Evolutionary conservation across 2,329 filamentous ascomycete genomes (phyloP), one percentile per base, ranked within the genome.

Genomic region (Fusarium sp.): DNA sequence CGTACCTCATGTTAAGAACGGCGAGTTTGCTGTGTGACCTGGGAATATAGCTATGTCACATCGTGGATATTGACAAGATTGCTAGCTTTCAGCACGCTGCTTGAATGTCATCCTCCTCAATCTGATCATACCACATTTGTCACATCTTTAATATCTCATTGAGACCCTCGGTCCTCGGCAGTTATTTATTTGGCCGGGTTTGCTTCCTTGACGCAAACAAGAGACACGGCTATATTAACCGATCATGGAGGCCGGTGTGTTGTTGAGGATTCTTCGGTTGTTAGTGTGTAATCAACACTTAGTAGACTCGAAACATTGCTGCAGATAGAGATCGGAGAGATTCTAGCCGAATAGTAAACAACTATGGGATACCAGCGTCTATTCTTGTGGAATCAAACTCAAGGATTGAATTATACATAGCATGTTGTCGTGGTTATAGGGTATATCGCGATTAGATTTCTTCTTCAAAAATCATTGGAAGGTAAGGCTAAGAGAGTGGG

Each of bases 191-290:
- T 58, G 42, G 21, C 21, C 49, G 23, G 4, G 21, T 41, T 28
- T 18, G 4, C 21, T 12, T 28, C 23, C 2, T 26, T 9, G 13
- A 21, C 25, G n/a, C 4, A 16, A 16, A 4, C 14, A 6, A 34
- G 31, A 26, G 51, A 39, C 44, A 53, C 58, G 58, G 58, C 18
- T 52, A 62, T 58, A 9, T 25, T 58, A 58, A 19, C 54, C 54
- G 54, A 8, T n/a, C 6, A n/a, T 42, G 5, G 1, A 26, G 16
- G 25, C 6, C 16, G 4, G 5, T 10, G 6, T 8, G 23, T 10
- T 16, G 6, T 37, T n/a, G 18, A 18, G 18, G 18, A 37, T 11
- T 37, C 9, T n/a, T 10, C 34, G 34, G 10, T 31, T 31, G 10
- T n/a, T 37, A 37, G 18, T 37, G 18, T 37, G 5, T 11, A 2